Percentiles rank a stretch among this genome's conserved stretches.
phyloP scores from a whole-genome alignment of 495 filamentous ascomycete species.

The Cetradonia linearis region DNA sequence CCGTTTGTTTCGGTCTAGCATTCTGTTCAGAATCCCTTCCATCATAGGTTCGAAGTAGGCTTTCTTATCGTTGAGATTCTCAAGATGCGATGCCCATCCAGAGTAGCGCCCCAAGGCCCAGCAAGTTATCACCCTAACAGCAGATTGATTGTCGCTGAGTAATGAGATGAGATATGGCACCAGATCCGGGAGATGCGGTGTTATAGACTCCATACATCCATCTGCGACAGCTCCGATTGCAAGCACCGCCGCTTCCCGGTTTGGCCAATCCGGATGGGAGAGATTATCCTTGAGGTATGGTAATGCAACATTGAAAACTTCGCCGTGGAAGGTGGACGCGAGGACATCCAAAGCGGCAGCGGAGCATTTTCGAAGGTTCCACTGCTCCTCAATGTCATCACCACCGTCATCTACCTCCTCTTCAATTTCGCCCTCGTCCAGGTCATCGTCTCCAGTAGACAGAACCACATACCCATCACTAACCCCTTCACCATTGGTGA shows the following conservation, averaged over 20 bases:
- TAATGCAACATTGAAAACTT: constrained; percentile 82
- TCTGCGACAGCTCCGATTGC: constrained; percentile 92
- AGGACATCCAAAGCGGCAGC: constrained; percentile 93
- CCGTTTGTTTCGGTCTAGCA: constrained; percentile 95
- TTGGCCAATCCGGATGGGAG: constrained; percentile 78
- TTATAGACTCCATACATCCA: constrained; percentile 82
- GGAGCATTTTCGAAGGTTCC: constrained; percentile 96
- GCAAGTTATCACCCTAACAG: constrained; percentile 96
- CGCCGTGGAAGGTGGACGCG: constrained; percentile 74
- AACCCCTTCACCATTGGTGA: constrained; percentile 42
- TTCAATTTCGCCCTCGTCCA: constrained; percentile 85
- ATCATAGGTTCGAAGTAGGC: constrained; percentile 92
- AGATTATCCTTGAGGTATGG: constrained; percentile 89
- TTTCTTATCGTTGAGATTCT: constrained; percentile 51
- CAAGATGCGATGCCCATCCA: constrained; percentile 75
- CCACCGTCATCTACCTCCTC: constrained; percentile 62
- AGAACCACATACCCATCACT: constrained; percentile 29
- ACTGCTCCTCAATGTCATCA: constrained; percentile 79
- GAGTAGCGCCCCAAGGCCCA: constrained; percentile 96
- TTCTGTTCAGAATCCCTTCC: constrained; percentile 87
- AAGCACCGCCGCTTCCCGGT: constrained; percentile 88
- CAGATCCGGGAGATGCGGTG: constrained; percentile 82
- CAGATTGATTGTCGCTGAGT: constrained; percentile 72
- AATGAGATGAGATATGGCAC: constrained; percentile 84
- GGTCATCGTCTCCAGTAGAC: constrained; percentile 47